A percentile compares a stretch with the other conserved stretches of the same genome.
phyloP scores from a whole-genome alignment of 2,329 filamentous ascomycete genomes.

The Uncinocarpus reesii region DNA sequence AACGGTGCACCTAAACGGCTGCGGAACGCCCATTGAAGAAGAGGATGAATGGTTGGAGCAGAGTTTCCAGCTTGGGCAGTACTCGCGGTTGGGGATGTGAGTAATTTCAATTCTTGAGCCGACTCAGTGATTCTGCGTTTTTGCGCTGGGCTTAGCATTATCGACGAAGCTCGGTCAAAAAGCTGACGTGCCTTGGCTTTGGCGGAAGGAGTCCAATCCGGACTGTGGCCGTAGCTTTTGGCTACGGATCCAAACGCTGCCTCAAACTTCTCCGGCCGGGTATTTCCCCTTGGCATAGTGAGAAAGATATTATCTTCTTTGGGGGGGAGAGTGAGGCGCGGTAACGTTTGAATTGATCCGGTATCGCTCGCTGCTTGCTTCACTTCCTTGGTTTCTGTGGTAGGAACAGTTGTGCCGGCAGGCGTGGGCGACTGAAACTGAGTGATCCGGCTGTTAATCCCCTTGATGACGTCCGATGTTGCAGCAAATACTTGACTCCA shows the following conservation, averaged over 20 bases:
- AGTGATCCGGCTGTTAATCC: slow-evolving; percentile 58
- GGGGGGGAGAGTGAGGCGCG: slow-evolving; percentile 41
- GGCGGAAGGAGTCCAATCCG: slow-evolving; percentile 36
- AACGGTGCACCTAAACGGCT: slow-evolving; percentile 57
- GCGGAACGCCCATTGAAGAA: slow-evolving; percentile 40
- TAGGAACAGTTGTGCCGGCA: slow-evolving; percentile 20
- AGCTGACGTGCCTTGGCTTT: slow-evolving; percentile 31
- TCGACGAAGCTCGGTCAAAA: slow-evolving; percentile 32
- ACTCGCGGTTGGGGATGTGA: slow-evolving; percentile 29
- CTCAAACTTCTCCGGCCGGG: slow-evolving; percentile 30
- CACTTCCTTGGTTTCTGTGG: slow-evolving; percentile 36
- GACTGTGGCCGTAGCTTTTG: slow-evolving; percentile 38
- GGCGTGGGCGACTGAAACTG: slow-evolving; percentile 42
- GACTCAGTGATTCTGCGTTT: slow-evolving; percentile 31
- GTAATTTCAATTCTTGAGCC: slow-evolving; percentile 30
- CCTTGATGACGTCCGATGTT: slow-evolving; percentile 59
- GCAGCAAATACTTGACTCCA: slow-evolving; percentile 68
- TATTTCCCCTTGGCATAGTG: slow-evolving; percentile 29
- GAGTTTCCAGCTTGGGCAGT: slow-evolving; percentile 41
- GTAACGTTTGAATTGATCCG: slow-evolving; percentile 38
- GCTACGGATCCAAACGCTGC: slow-evolving; percentile 37
- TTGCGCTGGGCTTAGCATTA: slow-evolving; percentile 32
- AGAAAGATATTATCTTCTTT: slow-evolving; percentile 41
- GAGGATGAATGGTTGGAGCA: slow-evolving; percentile 41
- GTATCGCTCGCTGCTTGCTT: slow-evolving; percentile 18